phyloP scores from a whole-genome alignment of 257 asterid species.

The Solanum peruvianum region DNA sequence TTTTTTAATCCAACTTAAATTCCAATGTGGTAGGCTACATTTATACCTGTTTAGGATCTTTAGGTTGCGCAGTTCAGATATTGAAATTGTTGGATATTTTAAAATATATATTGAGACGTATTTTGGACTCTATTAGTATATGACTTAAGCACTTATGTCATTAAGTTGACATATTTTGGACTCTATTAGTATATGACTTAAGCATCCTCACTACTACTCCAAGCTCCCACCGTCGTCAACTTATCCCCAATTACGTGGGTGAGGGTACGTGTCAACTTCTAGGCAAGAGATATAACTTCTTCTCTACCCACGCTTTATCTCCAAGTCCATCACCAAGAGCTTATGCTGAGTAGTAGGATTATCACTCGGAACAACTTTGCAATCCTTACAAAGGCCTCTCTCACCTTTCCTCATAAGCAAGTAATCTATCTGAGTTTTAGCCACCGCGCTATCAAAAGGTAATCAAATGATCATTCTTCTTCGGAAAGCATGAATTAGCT shows the following conservation, averaged over 20 bases:
- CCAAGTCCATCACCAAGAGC: not conserved
- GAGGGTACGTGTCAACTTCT: not conserved
- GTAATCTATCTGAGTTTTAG: not conserved
- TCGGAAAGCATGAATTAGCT: not conserved
- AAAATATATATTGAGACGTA: not conserved
- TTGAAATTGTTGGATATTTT: not conserved
- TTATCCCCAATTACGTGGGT: not conserved
- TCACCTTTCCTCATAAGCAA: not conserved
- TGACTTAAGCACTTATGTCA: not conserved
- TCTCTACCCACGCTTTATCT: not conserved
- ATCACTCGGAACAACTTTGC: not conserved
- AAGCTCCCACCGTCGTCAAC: not conserved
- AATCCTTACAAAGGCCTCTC: not conserved
- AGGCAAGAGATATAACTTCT: not conserved
- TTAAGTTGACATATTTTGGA: not conserved
- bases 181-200: not conserved
- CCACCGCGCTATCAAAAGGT: not conserved
- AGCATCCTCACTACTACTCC: not conserved
- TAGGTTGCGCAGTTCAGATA: not conserved
- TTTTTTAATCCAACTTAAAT: constrained; percentile 1
- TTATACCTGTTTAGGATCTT: not conserved
- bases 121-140: not conserved
- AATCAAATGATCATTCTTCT: not conserved
- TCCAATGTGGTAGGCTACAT: not conserved
- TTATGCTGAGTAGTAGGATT: not conserved